Evolutionary conservation across 352 stramenopile genomes (phyloP).

Genomic region (Phytophthora cactorum): DNA sequence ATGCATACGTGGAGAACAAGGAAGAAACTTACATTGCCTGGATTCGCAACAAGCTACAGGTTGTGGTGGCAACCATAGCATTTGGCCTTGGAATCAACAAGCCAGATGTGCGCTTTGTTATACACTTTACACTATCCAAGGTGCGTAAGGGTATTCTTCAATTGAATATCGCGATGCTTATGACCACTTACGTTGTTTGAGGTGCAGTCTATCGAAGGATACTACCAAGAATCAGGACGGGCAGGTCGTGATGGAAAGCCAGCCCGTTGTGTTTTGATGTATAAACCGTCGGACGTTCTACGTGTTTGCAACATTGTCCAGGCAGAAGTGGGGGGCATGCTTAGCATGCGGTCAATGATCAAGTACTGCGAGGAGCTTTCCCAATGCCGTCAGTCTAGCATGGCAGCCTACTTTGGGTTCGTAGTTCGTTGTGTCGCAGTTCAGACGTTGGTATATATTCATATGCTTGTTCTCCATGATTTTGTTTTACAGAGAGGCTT

Average conservation of each 20-base stretch:
- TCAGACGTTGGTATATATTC: slow-evolving; percentile 2
- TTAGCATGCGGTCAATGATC: slow-evolving; percentile 70
- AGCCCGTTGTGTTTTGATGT: slow-evolving; percentile 90
- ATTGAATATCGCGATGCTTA: neutral
- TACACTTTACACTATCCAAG: slow-evolving; percentile 90
- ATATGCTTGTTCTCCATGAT: neutral
- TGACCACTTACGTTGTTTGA: neutral
- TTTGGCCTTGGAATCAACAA: slow-evolving; percentile 97
- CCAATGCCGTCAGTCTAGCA: slow-evolving; percentile 50
- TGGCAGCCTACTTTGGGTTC: slow-evolving; percentile 67
- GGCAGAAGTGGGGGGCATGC: slow-evolving; percentile 63
- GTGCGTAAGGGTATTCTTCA: slow-evolving; percentile 10
- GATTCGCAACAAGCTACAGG: slow-evolving; percentile 66
- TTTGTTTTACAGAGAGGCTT: slow-evolving; percentile 40
- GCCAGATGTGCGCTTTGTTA: slow-evolving; percentile 91
- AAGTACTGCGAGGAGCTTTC: slow-evolving; percentile 56
- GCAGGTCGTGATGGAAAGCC: slow-evolving; percentile 94
- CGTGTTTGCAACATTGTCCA: slow-evolving; percentile 77
- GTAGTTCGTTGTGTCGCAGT: slow-evolving; percentile 9
- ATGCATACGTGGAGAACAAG: slow-evolving; percentile 81
- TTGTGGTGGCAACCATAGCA: slow-evolving; percentile 94
- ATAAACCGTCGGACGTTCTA: slow-evolving; percentile 75
- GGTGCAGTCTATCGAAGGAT: slow-evolving; percentile 93
- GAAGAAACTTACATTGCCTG: slow-evolving; percentile 69
- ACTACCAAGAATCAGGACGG: slow-evolving; percentile 97